Conservation (phyloP, 2,329 filamentous ascomycete species). For the Dothistroma pini region DNA sequence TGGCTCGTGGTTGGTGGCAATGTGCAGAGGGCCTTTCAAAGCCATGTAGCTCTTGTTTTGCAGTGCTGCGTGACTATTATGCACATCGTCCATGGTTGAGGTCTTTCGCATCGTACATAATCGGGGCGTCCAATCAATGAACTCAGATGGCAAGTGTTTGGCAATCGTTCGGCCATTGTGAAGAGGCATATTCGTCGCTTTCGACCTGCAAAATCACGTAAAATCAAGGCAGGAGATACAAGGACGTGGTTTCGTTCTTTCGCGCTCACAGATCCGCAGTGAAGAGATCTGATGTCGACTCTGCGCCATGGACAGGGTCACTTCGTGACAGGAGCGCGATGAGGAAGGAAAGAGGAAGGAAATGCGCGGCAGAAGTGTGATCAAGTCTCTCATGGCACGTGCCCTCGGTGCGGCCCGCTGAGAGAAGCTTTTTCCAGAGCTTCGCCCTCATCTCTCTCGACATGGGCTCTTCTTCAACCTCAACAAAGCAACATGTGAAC, state of each 20-base stretch:
- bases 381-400: not conserved
- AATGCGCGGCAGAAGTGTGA: constrained; percentile 8
- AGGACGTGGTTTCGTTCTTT: constrained; percentile 44
- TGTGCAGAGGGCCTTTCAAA: too few species aligned
- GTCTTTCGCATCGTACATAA: too few species aligned
- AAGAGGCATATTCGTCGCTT: constrained; percentile 43
- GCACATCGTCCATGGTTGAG: too few species aligned
- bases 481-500: constrained; percentile 10
- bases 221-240: constrained; percentile 53
- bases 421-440: not conserved
- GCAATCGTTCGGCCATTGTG: not conserved
- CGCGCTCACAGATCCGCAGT: constrained; percentile 42
- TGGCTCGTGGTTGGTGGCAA: too few species aligned
- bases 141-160: not conserved
- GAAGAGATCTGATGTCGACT: constrained; percentile 38
- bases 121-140: not conserved
- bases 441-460: not conserved
- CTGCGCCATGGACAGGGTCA: constrained; percentile 23
- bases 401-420: not conserved
- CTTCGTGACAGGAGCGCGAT: constrained; percentile 33
- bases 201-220: constrained; percentile 48
- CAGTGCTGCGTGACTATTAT: too few species aligned
- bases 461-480: constrained; percentile 4
- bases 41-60: too few species aligned
- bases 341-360: constrained; percentile 19